Evolutionary conservation across 108 stramenopile genomes (phyloP), one percentile per base, ranked within the genome.

Genomic region (Hondaea fermentalgiana): DNA sequence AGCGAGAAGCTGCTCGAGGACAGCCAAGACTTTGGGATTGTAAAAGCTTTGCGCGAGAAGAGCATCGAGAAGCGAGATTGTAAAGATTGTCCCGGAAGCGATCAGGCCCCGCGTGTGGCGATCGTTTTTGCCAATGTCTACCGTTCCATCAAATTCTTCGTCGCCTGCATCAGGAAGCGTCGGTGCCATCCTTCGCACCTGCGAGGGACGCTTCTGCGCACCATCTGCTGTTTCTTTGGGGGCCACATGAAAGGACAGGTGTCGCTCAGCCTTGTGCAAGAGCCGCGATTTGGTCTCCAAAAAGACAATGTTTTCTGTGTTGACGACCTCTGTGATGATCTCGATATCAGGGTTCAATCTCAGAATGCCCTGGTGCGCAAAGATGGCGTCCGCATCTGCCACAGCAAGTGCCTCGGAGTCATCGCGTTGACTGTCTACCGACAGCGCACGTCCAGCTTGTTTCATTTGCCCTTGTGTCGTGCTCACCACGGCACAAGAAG

Each of bases 311-410:
- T 83, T 83, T 45, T 47, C 45, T 17, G 51, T 35, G 51, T 83
- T 83, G n/a, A 83, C 76, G 17, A 83, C 49, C 51, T 83, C 76
- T 6, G 76, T 83, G 51, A 83, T 83, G 76, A 83, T 83, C 3
- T 53, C 76, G 49, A 83, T 83, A 12, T 83, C 51, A 1, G 76
- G 76, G 3, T 83, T 83, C 76, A 83, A 3, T 10, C 76, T 10
- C 45, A 53, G 2, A 23, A 83, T 83, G 49, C 76, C 51, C 28
- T 83, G 76, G 4, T 83, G 76, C 19, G 76, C 76, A 83, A 83
- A 83, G 28, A 83, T 83, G 51, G 76, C 76, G 51, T 83, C 76
- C 8, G 76, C 76, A 35, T 83, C 76, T 6, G 76, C 76, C 25
- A 83, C 76, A 12, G 76, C 76, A 1, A 53, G 25, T 4, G 76